Evolutionary conservation across 2,329 filamentous ascomycete genomes (phyloP), one percentile per base, ranked within the genome.

Genomic region (Curvularia sp.): DNA sequence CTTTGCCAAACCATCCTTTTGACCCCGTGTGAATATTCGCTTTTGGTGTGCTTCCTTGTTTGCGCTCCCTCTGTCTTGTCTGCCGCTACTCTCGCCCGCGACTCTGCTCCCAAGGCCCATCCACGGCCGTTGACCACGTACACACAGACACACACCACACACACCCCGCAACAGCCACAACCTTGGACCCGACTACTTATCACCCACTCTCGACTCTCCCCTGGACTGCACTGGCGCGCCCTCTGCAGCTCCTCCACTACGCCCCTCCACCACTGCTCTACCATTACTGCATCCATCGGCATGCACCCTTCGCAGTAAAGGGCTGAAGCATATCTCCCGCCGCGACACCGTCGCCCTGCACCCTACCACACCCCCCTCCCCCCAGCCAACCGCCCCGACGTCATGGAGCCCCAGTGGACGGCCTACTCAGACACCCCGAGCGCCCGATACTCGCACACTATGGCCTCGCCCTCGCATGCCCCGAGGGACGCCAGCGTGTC

Each of bases 381-480:
- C 49, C 41, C 42, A 18, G 27, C 49, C 39, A 49, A 47, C 61
- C 57, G 45, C 55, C 49, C 53, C 60, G 63, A 56, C 55, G 58
- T 61, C 61, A 76, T 76, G 74, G 74, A 77, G 59, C 74, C 74
- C 64, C 75, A 76, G 73, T 78, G 75, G 75, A 65, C 72, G 52
- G 65, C 72, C 57, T 76, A 76, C 61, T 67, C 70, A 56, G 75
- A 78, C 53, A 66, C 68, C 53, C 67, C 74, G 55, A 65, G 62
- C 46, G 59, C 69, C 63, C 75, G 75, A 61, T 78, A 78, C 68
- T 69, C 74, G 51, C 73, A 76, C 60, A 70, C 54, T 61, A 74
- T 74, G 68, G 59, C 71, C 23, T 68, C 74, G 45, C 73, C 74
- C 59, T 71, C 75, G 58, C 74, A 75, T 43, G 49, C 67, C 42